These are phyloP conservation scores for Capsicum rhomboideum DNA, from an alignment of 257 asterid genomes.

Conservation along the genomic window DNA sequence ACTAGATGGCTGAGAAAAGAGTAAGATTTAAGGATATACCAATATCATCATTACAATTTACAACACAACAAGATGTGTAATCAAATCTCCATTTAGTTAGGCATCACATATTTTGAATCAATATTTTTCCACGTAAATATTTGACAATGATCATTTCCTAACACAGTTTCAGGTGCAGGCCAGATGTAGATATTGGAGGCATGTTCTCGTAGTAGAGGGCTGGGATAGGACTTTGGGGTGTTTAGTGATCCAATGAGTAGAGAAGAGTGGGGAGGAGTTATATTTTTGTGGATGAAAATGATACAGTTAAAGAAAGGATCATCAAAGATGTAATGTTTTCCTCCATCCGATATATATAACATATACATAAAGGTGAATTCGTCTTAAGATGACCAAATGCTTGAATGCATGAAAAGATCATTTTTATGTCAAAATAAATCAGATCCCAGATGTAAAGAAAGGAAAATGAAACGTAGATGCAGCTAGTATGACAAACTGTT, in stretches of 20 bases:
- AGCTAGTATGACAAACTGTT: not conserved
- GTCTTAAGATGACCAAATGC: not conserved
- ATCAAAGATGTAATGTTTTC: not conserved
- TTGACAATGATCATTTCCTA: not conserved
- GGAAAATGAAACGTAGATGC: not conserved
- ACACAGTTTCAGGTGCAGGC: not conserved
- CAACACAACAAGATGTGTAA: not conserved
- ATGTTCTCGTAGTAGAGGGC: not conserved
- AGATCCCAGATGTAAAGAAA: not conserved
- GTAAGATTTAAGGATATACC: conserved; percentile 4
- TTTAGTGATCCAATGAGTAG: not conserved
- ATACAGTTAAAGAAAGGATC: not conserved
- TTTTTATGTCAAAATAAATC: not conserved
- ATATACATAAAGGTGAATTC: not conserved
- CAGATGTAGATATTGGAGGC: not conserved
- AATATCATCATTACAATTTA: not conserved
- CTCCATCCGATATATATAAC: not conserved
- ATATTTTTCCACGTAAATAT: not conserved
- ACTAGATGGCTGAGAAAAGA: conserved; percentile 55
- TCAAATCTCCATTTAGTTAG: not conserved
- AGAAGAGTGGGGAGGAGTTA: not conserved
- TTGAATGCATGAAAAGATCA: not conserved
- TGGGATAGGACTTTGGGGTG: not conserved
- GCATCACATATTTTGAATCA: not conserved
- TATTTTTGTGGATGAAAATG: not conserved